Evolutionary conservation across 371 early-diverging fungal genomes (phyloP).

Genomic region (Conidiobolus incongruus): DNA sequence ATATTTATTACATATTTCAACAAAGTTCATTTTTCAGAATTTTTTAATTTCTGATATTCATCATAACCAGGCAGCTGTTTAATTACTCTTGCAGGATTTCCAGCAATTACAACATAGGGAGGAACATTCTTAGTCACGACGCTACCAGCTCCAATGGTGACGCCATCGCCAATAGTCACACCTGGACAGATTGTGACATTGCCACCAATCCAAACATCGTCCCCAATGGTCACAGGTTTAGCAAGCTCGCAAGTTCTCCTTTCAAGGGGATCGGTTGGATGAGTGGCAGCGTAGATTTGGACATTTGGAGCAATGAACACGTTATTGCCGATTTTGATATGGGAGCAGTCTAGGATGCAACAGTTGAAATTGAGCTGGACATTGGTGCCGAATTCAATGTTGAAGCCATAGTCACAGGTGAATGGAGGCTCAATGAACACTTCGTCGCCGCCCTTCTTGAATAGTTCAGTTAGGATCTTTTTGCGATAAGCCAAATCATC

Average conservation of each 20-base stretch:
- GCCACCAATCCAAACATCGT: constrained; percentile 49
- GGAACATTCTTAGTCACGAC: constrained; percentile 61
- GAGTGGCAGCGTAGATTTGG: constrained; percentile 47
- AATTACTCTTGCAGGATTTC: constrained; percentile 58
- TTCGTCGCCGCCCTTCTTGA: constrained; percentile 21
- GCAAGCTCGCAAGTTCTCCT: constrained; percentile 8
- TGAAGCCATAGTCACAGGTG: constrained; percentile 42
- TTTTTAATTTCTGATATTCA: no score
- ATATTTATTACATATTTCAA: no score
- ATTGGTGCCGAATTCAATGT: constrained; percentile 36
- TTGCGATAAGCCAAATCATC: constrained; percentile 7
- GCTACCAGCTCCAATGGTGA: constrained; percentile 23
- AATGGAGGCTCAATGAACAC: constrained; percentile 33
- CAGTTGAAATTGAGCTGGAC: constrained; percentile 43
- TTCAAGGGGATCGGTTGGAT: constrained; percentile 29
- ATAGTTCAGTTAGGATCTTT: constrained; percentile 19
- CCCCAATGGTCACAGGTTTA: constrained; percentile 19
- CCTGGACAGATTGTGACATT: constrained; percentile 47
- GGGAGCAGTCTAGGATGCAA: constrained; percentile 34
- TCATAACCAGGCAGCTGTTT: constrained; percentile 10
- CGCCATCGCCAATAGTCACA: constrained; percentile 55
- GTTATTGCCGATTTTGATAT: constrained; percentile 35
- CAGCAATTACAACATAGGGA: constrained; percentile 41
- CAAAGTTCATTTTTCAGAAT: no score
- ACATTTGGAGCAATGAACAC: constrained; percentile 52